phyloP scores from a whole-genome alignment of 176 grass and related monocot genomes.

The bread wheat (Triticum aestivum) region IWGSC_CS_RefSeq_v2.1 NC_057799.1:78165416-78165915 shows the following conservation, averaged over 20 bases:
- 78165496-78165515: conserved; percentile 34
- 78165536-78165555: conserved; percentile 31
- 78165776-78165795: conserved; percentile 53
- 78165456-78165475: not conserved
- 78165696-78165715: conserved; percentile 31
- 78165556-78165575: conserved; percentile 25
- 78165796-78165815: conserved; percentile 43
- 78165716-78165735: conserved; percentile 36
- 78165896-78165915: conserved; percentile 45
- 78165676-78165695: conserved; percentile 57
- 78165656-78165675: conserved; percentile 47
- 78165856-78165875: conserved; percentile 36
- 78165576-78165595: conserved; percentile 32
- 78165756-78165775: conserved; percentile 41
- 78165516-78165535: conserved; percentile 32
- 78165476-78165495: conserved; percentile 7
- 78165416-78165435: conserved; percentile 55
- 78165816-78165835: conserved; percentile 39
- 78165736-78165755: conserved; percentile 27
- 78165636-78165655: conserved; percentile 49
- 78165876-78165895: conserved; percentile 39
- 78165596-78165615: conserved; percentile 47
- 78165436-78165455: conserved; percentile 59
- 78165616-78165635: conserved; percentile 45
- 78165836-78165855: conserved; percentile 43